These are phyloP conservation scores for Lachancea kluyveri DNA, from an alignment of 805 yeast species.

Conservation along the genomic window DNA sequence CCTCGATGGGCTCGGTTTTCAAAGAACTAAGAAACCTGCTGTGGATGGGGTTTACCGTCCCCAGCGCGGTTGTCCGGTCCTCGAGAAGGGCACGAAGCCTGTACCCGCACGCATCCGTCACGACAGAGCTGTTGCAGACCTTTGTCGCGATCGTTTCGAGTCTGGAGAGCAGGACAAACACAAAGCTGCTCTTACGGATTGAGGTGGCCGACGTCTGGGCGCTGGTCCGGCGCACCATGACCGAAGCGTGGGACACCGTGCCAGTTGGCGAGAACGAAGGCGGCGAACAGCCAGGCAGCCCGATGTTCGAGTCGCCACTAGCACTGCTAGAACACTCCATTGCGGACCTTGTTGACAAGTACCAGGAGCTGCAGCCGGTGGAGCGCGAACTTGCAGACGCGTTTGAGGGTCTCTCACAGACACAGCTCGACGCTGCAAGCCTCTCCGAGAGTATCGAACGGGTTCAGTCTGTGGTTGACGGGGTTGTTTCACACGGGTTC, in stretches of 20 bases:
- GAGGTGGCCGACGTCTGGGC: constrained; percentile 32
- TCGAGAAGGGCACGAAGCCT: constrained; percentile 46
- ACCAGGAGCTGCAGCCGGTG: background rate
- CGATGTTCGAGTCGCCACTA: no score
- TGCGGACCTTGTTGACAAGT: background rate
- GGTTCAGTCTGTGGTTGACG: background rate
- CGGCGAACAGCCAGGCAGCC: background rate
- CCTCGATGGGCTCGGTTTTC: constrained; percentile 35
- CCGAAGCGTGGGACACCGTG: constrained; percentile 45
- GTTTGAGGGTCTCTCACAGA: background rate
- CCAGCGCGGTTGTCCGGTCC: constrained; percentile 41
- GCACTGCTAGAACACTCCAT: background rate
- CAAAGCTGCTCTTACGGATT: constrained; percentile 36
- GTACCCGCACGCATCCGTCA: constrained; percentile 49
- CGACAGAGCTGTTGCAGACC: constrained; percentile 45
- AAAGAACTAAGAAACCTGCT: constrained; percentile 49
- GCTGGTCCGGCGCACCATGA: constrained; percentile 31
- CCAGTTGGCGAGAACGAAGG: background rate
- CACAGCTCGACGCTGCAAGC: background rate
- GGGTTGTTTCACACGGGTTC: background rate
- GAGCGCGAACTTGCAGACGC: background rate
- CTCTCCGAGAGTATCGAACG: background rate
- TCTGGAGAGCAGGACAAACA: constrained; percentile 3
- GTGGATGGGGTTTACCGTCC: constrained; percentile 49
- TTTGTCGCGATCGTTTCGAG: constrained; percentile 36